Evolutionary conservation across 2,329 filamentous ascomycete species (phyloP).

Genomic region (Microsporum canis): DNA sequence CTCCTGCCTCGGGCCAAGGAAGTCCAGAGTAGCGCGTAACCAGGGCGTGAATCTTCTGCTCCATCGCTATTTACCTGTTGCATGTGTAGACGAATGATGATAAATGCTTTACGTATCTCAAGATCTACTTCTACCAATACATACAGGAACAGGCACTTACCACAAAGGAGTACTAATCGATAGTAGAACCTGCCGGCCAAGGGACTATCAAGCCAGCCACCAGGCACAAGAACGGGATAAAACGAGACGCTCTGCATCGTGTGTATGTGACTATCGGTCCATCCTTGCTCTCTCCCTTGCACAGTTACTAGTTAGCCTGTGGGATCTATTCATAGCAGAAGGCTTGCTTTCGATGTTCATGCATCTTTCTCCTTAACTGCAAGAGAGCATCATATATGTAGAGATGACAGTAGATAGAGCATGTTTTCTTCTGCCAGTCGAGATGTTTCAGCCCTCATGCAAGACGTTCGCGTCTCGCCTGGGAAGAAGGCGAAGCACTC

Average conservation of each 20-base stretch:
- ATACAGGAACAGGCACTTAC: too few relatives aligned
- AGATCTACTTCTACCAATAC: too few relatives aligned
- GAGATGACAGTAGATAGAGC: too few relatives aligned
- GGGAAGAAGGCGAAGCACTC: neutral
- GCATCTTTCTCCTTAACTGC: too few relatives aligned
- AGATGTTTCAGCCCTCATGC: neutral
- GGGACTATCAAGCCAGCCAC: too few relatives aligned
- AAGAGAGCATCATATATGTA: too few relatives aligned
- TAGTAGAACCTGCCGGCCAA: too few relatives aligned
- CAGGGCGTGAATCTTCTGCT: too few relatives aligned
- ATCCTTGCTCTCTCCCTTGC: neutral
- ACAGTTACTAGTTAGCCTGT: neutral
- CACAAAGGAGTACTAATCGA: too few relatives aligned
- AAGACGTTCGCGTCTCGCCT: neutral
- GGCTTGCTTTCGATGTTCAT: neutral
- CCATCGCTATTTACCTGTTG: neutral
- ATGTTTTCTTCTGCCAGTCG: neutral
- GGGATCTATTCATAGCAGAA: neutral
- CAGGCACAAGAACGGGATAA: too few relatives aligned
- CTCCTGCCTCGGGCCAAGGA: slow-evolving; percentile 16
- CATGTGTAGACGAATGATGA: neutral
- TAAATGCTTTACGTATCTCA: neutral
- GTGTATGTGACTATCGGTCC: too few relatives aligned
- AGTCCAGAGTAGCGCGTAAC: neutral
- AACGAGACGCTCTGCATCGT: too few relatives aligned